Conservation (phyloP, 805 yeast genomes). For the Vanderwaltozyma tropicalis region DNA sequence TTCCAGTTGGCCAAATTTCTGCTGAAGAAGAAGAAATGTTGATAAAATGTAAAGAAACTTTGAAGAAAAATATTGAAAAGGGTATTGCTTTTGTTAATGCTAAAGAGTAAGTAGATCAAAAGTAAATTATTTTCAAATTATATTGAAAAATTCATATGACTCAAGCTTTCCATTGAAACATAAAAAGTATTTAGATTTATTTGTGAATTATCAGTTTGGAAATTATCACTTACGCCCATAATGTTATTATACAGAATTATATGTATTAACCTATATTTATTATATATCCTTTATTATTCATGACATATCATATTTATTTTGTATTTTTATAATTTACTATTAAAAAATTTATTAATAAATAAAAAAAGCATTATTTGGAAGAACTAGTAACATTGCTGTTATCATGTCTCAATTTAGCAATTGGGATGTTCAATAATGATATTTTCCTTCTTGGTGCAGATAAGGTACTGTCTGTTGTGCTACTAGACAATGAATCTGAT, state of each 20-base stretch:
- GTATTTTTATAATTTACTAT: too few relatives aligned
- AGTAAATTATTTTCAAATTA: neutral
- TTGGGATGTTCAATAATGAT: slow-evolving; percentile 22
- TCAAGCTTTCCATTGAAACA: too few relatives aligned
- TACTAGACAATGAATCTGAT: neutral
- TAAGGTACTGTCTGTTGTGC: neutral
- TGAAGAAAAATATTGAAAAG: slow-evolving; percentile 84
- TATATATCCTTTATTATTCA: too few relatives aligned
- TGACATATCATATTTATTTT: too few relatives aligned
- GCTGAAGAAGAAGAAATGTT: slow-evolving; percentile 79
- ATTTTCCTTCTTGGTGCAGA: slow-evolving; percentile 9
- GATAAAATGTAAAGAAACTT: slow-evolving; percentile 75
- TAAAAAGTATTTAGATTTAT: too few relatives aligned
- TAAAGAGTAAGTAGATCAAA: slow-evolving; percentile 3
- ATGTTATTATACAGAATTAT: too few relatives aligned
- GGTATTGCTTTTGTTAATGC: slow-evolving; percentile 70
- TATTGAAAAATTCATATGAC: too few relatives aligned
- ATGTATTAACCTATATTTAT: too few relatives aligned
- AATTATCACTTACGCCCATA: too few relatives aligned
- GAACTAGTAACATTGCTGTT: neutral
- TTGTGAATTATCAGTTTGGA: too few relatives aligned
- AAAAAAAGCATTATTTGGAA: too few relatives aligned
- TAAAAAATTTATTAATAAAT: too few relatives aligned
- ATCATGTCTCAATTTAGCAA: slow-evolving; percentile 19
- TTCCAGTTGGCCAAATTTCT: slow-evolving; percentile 62